A percentile compares a stretch with the other conserved stretches of the same genome.
phyloP scores from a whole-genome alignment of 805 yeast species.

The Ogataea minuta region DNA sequence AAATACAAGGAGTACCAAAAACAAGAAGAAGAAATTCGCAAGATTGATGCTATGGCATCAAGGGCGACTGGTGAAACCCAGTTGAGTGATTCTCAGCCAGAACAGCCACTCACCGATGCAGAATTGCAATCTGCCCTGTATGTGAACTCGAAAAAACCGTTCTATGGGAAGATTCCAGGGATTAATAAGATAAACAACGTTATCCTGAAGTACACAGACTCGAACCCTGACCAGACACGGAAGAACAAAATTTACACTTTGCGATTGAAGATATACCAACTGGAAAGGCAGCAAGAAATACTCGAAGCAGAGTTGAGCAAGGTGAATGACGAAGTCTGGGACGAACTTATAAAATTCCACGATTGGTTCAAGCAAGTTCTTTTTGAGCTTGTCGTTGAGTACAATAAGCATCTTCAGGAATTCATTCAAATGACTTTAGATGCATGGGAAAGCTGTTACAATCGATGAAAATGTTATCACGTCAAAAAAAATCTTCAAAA shows the following conservation, averaged over 20 bases:
- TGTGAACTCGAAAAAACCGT: conserved; percentile 28
- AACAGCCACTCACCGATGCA: conserved; percentile 33
- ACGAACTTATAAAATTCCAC: conserved; percentile 31
- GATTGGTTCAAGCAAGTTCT: conserved; percentile 33
- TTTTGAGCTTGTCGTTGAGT: conserved; percentile 18
- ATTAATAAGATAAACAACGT: conserved; percentile 35
- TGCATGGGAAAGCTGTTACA: conserved; percentile 30
- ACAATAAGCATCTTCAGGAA: conserved; percentile 27
- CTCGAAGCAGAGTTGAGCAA: conserved; percentile 25
- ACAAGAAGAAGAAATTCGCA: conserved; percentile 32
- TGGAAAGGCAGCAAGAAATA: conserved; percentile 31
- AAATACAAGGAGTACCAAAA: conserved; percentile 28
- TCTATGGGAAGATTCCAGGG: conserved; percentile 36
- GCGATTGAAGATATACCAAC: conserved; percentile 31
- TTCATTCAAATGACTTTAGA: conserved; percentile 23
- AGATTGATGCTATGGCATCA: conserved; percentile 33
- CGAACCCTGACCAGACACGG: conserved; percentile 36
- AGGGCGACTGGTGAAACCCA: conserved; percentile 22
- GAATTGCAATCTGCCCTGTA: conserved; percentile 33
- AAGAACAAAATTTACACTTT: conserved; percentile 30
- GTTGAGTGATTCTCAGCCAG: conserved; percentile 14
- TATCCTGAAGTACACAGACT: conserved; percentile 34
- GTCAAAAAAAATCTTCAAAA: conserved; percentile 1
- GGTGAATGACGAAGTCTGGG: conserved; percentile 26
- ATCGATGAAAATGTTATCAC: conserved; percentile 5